Evolutionary conservation across 331 rosid species (phyloP).

Genomic region (Acacia pycnantha): DNA sequence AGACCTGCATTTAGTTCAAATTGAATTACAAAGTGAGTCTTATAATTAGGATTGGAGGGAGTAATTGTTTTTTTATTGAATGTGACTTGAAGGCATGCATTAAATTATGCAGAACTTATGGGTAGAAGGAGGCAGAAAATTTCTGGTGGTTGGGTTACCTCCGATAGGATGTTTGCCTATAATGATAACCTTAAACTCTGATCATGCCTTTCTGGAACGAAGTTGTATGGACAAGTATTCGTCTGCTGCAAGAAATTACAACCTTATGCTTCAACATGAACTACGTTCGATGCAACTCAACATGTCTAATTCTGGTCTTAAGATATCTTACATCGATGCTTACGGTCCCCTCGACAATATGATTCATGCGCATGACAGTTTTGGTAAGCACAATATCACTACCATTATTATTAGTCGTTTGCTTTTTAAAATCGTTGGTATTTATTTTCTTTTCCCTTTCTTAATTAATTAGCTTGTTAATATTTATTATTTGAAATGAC

Average conservation of each 20-base stretch:
- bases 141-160: conserved; percentile 54
- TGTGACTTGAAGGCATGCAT: neutral
- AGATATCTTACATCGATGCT: conserved; percentile 47
- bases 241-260: conserved; percentile 50
- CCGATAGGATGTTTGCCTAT: conserved; percentile 77
- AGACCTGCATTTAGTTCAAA: too few relatives aligned
- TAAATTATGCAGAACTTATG: conserved; percentile 41
- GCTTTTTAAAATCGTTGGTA: neutral
- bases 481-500: neutral
- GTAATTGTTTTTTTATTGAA: neutral
- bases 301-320: conserved; percentile 29
- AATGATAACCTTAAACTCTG: conserved; percentile 46
- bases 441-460: neutral
- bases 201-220: conserved; percentile 24
- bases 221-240: conserved; percentile 53
- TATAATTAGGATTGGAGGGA: too few relatives aligned
- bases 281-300: conserved; percentile 39
- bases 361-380: conserved; percentile 29
- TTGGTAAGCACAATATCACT: conserved; percentile 34
- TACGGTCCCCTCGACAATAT: conserved; percentile 48
- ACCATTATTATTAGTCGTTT: neutral
- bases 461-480: neutral
- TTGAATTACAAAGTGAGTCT: too few relatives aligned
- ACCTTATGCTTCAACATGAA: conserved; percentile 50
- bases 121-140: conserved; percentile 61